Base-by-base conservation (phyloP, 2,329 filamentous ascomycete genomes). In the Gnomoniopsis sp. region DNA sequence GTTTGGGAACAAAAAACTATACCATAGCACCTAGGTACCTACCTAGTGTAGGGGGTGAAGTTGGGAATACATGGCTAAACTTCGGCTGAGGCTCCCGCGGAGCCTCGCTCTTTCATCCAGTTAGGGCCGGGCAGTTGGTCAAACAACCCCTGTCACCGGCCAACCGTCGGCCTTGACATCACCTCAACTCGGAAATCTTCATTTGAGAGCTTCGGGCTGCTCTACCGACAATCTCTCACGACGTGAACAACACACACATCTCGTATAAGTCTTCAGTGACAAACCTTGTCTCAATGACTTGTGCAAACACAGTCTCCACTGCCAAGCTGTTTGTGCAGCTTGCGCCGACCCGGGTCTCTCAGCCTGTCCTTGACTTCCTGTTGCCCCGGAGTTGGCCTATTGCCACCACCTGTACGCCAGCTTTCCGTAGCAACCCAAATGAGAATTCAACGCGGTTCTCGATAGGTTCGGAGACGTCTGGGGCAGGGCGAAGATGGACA, bases 361-460 rank as follows among this genome's bases (percentile, higher is more conserved):
- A 63, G 30, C 67, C 71, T 19, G 69, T 77, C 49, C 71, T 77
- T 55, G 75, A 77, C 49, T 74, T 78, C 63, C 72, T 80, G 21
- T 61, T 76, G 34, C 78, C 77, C 19, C 57, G 53, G 10, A 23
- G 49, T 17, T 36, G 22, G 14, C 19, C 49, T 22, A 19, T 26
- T 47, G 33, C 38, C 38, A 38, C 19, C 66, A 41, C 57, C 53
- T 51, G 60, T 62, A 50, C 33, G 63, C 33, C 51, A 62, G 52
- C 64, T 60, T 55, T 52, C 59, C 47, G 50, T 33, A 22, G 47
- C 64, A 41, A 49, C 49, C 19, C 44, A 21, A 21, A 48, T 36
- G 14, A 11, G 50, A n/a, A 48, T n/a, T n/a, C 44, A 12, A 12
- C 8, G 19, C 43, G 19, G n/a, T 17, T 4, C 8, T 22, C 19